These are phyloP conservation scores for Globisporangium perplexum DNA, from an alignment of 352 stramenopile genomes.

Conservation along the genomic window DNA sequence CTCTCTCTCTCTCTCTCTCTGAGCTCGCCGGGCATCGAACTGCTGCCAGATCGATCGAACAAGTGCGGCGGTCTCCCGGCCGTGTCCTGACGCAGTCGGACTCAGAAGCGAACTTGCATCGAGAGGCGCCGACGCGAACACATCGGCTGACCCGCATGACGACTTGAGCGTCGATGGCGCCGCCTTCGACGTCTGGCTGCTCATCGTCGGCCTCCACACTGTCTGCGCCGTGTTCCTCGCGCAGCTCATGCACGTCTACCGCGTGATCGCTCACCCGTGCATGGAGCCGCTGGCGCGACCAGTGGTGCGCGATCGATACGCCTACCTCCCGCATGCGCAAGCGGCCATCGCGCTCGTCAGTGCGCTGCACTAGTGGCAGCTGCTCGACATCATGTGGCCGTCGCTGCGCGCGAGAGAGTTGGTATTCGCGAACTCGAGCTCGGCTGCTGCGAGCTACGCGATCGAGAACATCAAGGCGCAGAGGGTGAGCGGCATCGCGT, in stretches of 20 bases:
- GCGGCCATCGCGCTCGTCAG: background rate
- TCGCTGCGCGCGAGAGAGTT: conserved; percentile 4
- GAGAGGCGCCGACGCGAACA: too few relatives aligned
- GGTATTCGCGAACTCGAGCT: background rate
- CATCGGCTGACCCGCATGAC: too few relatives aligned
- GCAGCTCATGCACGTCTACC: background rate
- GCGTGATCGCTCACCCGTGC: conserved; percentile 1
- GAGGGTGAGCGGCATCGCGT: background rate
- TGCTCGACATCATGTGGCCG: background rate
- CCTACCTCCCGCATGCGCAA: background rate
- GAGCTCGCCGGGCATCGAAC: too few relatives aligned
- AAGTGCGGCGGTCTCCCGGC: too few relatives aligned
- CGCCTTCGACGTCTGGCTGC: conserved; percentile 3
- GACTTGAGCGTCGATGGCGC: too few relatives aligned
- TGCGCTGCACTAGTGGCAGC: conserved; percentile 7
- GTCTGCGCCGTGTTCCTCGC: conserved; percentile 9
- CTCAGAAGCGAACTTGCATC: too few relatives aligned
- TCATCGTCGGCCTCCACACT: conserved; percentile 1
- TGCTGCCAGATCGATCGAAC: too few relatives aligned
- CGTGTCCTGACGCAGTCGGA: too few relatives aligned
- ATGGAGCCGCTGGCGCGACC: conserved; percentile 1
- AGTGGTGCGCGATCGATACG: background rate
- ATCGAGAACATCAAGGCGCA: background rate
- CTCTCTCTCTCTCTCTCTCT: too few relatives aligned
- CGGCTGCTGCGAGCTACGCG: background rate